Conservation (phyloP, 2,329 filamentous ascomycete species). For the Furcasterigmium sp. region DNA sequence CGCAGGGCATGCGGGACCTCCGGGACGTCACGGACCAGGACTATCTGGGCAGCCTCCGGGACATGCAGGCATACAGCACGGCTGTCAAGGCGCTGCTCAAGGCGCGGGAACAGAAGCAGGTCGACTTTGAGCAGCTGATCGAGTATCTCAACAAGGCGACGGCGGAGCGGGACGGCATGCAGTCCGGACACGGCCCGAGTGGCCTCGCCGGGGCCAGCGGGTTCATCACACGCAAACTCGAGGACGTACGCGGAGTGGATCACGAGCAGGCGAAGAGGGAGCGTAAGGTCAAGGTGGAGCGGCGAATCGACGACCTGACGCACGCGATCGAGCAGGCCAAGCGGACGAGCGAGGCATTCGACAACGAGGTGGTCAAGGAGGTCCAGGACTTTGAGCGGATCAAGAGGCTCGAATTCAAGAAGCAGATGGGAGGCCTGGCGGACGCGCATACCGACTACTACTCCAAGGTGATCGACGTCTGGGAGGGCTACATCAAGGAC, state of each 20-base stretch:
- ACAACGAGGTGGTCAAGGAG: conserved; percentile 92
- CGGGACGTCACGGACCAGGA: conserved; percentile 93
- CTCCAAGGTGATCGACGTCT: conserved; percentile 69
- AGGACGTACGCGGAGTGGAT: conserved; percentile 94
- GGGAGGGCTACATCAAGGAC: conserved; percentile 85
- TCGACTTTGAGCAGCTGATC: conserved; percentile 92
- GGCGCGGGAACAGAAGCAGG: conserved; percentile 92
- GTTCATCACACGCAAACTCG: conserved; percentile 89
- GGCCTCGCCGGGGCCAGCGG: conserved; percentile 71
- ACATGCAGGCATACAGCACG: conserved; percentile 93
- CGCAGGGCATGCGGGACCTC: conserved; percentile 70
- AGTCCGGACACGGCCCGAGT: conserved; percentile 48
- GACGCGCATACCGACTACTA: conserved; percentile 88
- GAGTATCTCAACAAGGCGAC: conserved; percentile 93
- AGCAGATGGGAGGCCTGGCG: conserved; percentile 76
- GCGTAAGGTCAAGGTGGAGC: conserved; percentile 80
- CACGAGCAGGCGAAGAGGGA: conserved; percentile 89
- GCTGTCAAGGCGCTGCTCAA: conserved; percentile 85
- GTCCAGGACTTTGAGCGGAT: conserved; percentile 93
- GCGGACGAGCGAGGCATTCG: conserved; percentile 84
- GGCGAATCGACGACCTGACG: conserved; percentile 88
- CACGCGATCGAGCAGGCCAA: conserved; percentile 84
- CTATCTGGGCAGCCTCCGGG: conserved; percentile 84
- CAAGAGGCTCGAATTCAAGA: conserved; percentile 88
- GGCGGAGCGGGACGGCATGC: conserved; percentile 75